phyloP scores from a whole-genome alignment of 1,284 basidiomycete genomes.

The Somion occarium region DNA sequence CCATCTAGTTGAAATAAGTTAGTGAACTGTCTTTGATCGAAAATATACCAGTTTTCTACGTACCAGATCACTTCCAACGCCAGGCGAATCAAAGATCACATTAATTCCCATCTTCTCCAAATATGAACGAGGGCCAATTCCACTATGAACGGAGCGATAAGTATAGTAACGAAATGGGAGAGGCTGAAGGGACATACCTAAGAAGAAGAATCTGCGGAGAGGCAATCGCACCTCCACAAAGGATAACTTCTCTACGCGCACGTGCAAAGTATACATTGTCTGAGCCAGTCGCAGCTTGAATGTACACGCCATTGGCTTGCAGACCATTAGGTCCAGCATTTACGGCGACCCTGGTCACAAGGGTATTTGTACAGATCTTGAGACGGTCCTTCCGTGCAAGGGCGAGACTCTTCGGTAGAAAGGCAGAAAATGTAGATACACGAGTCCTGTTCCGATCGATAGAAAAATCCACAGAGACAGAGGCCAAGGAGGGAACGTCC shows the following conservation, averaged over 20 bases:
- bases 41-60: too few species aligned
- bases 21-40: too few species aligned
- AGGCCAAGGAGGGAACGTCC: constrained; percentile 14
- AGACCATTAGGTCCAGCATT: not conserved
- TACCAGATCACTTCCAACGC: constrained; percentile 9
- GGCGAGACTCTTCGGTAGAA: constrained; percentile 15
- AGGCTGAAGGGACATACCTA: constrained; percentile 17
- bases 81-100: constrained; percentile 6
- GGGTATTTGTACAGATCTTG: not conserved
- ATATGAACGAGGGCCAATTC: constrained; percentile 8
- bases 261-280: not conserved
- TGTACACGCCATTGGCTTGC: not conserved
- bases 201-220: constrained; percentile 45
- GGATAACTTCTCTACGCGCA: constrained; percentile 34
- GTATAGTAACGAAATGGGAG: not conserved
- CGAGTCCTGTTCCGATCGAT: constrained; percentile 15
- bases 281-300: not conserved
- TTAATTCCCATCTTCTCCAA: constrained; percentile 1
- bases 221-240: constrained; percentile 39
- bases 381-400: not conserved
- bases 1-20: constrained; percentile 6
- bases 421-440: constrained; percentile 19
- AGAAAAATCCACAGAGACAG: constrained; percentile 15
- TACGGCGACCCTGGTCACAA: not conserved
- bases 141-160: constrained; percentile 1